Percentiles rank a stretch among this genome's conserved stretches.
Evolutionary conservation across 1,284 basidiomycete genomes (phyloP).

Genomic region (Ganoderma lingzhi): DNA sequence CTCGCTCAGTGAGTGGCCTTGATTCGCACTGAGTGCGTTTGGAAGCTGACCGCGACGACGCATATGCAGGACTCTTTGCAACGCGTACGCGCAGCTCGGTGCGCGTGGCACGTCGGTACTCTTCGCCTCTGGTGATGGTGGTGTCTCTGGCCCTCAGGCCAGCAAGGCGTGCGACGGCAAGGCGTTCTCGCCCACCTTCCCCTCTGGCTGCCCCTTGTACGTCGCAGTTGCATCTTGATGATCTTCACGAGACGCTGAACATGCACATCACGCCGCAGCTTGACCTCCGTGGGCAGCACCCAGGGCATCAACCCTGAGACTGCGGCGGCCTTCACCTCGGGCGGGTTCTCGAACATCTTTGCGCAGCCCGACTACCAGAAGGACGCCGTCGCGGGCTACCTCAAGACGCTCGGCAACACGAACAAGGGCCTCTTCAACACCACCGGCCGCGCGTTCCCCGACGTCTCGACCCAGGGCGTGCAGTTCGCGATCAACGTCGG

Average conservation of each 20-base stretch:
- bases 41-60: not conserved
- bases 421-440: constrained; percentile 60
- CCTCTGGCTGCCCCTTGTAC: constrained; percentile 61
- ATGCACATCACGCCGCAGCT: constrained; percentile 46
- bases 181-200: constrained; percentile 73
- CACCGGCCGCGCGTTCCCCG: constrained; percentile 41
- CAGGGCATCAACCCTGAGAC: constrained; percentile 54
- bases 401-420: constrained; percentile 30
- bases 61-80: constrained; percentile 31
- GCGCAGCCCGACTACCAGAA: constrained; percentile 31
- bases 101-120: constrained; percentile 65
- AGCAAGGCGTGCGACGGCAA: constrained; percentile 49
- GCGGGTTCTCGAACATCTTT: constrained; percentile 44
- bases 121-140: constrained; percentile 70
- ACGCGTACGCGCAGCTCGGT: constrained; percentile 53
- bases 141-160: constrained; percentile 66
- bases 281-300: constrained; percentile 66
- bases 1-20: constrained; percentile 60
- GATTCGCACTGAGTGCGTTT: not conserved
- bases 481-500: constrained; percentile 64
- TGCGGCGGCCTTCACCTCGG: constrained; percentile 50
- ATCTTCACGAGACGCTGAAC: not conserved
- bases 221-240: constrained; percentile 13
- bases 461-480: constrained; percentile 36
- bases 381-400: constrained; percentile 29